Evolutionary conservation across 2,329 filamentous ascomycete genomes (phyloP), one percentile per base, ranked within the genome.

Genomic region (Thielaviopsis cerberus): DNA sequence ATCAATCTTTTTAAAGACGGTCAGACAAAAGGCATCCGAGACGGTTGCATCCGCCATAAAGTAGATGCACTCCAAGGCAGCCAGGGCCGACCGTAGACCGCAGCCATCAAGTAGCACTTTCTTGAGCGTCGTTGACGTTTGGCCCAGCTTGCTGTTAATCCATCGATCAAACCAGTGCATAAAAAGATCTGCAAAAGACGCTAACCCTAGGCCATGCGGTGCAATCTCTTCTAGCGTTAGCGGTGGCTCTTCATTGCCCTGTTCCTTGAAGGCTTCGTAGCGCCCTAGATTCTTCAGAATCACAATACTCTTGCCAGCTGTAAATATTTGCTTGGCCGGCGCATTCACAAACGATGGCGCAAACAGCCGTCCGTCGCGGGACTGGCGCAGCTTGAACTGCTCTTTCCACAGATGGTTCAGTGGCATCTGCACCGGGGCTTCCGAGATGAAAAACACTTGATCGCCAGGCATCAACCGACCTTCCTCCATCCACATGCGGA

Each of bases 291-390:
- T 79, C 61, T 83, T 83, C n/a, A 96, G 71, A 51, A 96, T 85
- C 1, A 92, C 80, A 58, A 92, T 83, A 64, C 85, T 94, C 69
- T 96, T 96, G 0, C 91, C 91, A 1, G 88, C 83, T 1, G 83
- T 88, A 64, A 95, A 91, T 41, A 96, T 88, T 62, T 82, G 85
- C 24, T 74, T 71, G 0, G 80, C 81, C 1, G 83, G 79, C 1
- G 83, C 76, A 45, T 82, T 79, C 4, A 96, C 74, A 63, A 95
- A 96, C 2, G 72, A 76, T 0, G 91, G 90, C 0, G 84, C 82
- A 64, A 85, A 81, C 1, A 89, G 68, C 1, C 71, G 70, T 17
- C 82, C 81, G 50, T 80, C 73, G 2, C 76, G 68, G 0, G 81
- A 80, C 13, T 72, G 74, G 25, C 83, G 79, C 15, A 96, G 72